phyloP scores from a whole-genome alignment of 2,329 filamentous ascomycete species.

The Pezicula rhizophila region DNA sequence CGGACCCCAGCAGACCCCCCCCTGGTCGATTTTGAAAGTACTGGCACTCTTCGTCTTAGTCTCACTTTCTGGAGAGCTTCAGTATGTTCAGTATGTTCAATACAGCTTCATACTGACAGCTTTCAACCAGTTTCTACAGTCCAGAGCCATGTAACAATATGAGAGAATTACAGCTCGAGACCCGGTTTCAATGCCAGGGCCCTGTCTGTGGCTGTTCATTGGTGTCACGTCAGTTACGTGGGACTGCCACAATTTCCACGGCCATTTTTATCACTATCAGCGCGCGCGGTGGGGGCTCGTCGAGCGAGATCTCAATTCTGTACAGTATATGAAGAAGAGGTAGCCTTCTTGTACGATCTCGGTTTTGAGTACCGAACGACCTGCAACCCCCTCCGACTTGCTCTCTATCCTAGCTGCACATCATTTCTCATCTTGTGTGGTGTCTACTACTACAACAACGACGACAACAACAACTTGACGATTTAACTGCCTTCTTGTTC shows the following conservation, averaged over 20 bases:
- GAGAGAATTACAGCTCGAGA: conserved; percentile 9
- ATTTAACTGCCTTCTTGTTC: too few species aligned
- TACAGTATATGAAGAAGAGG: conserved; percentile 21
- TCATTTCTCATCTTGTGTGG: conserved; percentile 8
- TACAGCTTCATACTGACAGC: conserved; percentile 6
- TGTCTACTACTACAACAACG: too few species aligned
- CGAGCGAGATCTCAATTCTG: conserved; percentile 5
- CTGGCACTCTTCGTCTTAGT: conserved; percentile 21
- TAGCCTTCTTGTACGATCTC: conserved; percentile 14
- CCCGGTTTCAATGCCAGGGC: conserved; percentile 22
- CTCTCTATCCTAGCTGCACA: conserved; percentile 15
- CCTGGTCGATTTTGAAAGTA: conserved; percentile 20
- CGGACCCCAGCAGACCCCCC: conserved; percentile 18
- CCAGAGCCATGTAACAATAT: conserved; percentile 11
- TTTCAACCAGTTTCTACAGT: conserved; percentile 7
- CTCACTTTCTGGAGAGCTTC: conserved; percentile 4
- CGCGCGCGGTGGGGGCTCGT: conserved; percentile 16
- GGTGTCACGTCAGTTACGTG: conserved; percentile 14
- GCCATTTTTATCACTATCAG: conserved; percentile 8
- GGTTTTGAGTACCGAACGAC: conserved; percentile 15
- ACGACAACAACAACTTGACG: too few species aligned
- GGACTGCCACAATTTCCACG: conserved; percentile 1
- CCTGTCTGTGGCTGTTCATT: conserved; percentile 18
- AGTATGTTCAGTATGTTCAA: conserved; percentile 2
- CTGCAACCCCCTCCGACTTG: conserved; percentile 13